These are phyloP conservation scores for Geosiphon pyriformis DNA, from an alignment of 192 early-diverging fungal species.

Conservation along the genomic window DNA sequence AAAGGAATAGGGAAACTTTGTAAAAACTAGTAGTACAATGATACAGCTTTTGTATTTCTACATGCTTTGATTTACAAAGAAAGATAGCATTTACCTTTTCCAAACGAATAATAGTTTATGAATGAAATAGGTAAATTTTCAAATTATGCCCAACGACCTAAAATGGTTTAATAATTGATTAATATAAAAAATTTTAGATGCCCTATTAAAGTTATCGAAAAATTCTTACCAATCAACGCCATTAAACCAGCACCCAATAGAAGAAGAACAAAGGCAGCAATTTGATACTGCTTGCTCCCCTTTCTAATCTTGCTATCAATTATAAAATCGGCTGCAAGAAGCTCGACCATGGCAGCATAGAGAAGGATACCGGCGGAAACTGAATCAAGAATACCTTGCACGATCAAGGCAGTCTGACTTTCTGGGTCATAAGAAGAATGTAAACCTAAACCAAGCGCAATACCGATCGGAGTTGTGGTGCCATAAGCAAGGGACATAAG, in stretches of 20 bases:
- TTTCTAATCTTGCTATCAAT: slow-evolving; percentile 45
- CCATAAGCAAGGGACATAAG: slow-evolving; percentile 57
- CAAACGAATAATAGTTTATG: no score
- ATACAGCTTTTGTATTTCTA: no score
- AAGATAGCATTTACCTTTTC: no score
- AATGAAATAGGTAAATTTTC: no score
- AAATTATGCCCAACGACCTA: neutral
- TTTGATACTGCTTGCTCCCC: slow-evolving; percentile 29
- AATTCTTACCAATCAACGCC: slow-evolving; percentile 64
- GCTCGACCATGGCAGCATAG: slow-evolving; percentile 69
- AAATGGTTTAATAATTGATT: neutral
- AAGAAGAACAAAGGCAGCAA: slow-evolving; percentile 51
- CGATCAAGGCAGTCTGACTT: slow-evolving; percentile 47
- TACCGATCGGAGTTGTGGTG: slow-evolving; percentile 80
- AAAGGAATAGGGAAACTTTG: no score
- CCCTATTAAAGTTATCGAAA: slow-evolving; percentile 8
- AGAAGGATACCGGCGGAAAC: slow-evolving; percentile 78
- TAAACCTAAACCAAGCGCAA: slow-evolving; percentile 72
- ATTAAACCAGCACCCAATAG: slow-evolving; percentile 70
- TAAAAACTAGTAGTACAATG: no score
- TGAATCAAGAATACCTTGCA: slow-evolving; percentile 74
- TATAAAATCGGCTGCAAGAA: slow-evolving; percentile 69
- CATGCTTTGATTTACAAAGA: no score
- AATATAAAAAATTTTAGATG: neutral
- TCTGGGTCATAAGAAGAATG: slow-evolving; percentile 53